phyloP scores from a whole-genome alignment of 768 basidiomycete species.

The Cantharellus anzutake region DNA sequence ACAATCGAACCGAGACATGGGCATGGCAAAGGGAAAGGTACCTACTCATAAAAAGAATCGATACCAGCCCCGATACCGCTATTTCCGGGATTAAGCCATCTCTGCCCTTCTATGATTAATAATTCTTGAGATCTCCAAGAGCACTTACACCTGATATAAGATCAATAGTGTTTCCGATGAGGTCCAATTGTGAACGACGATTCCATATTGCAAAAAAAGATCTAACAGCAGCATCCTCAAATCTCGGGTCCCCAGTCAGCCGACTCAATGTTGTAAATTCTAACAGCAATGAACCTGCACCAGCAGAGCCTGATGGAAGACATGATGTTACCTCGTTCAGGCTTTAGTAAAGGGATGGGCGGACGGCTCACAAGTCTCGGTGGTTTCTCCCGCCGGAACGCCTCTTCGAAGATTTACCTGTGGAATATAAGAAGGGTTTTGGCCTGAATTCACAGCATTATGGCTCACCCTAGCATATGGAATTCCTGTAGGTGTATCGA shows the following conservation, averaged over 20 bases:
- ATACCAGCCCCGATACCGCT: slow-evolving; percentile 84
- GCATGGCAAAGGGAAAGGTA: not conserved
- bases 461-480: slow-evolving; percentile 67
- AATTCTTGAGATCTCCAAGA: not conserved
- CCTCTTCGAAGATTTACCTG: slow-evolving; percentile 77
- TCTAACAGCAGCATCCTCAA: slow-evolving; percentile 74
- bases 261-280: slow-evolving; percentile 90
- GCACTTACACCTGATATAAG: slow-evolving; percentile 54
- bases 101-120: slow-evolving; percentile 19
- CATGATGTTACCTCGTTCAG: not conserved
- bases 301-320: slow-evolving; percentile 51
- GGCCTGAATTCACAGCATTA: slow-evolving; percentile 5
- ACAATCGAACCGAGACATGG: not conserved
- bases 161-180: slow-evolving; percentile 81
- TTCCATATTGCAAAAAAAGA: slow-evolving; percentile 94
- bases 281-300: slow-evolving; percentile 79
- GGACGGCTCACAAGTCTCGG: slow-evolving; percentile 58
- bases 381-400: slow-evolving; percentile 49
- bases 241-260: slow-evolving; percentile 74
- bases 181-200: slow-evolving; percentile 58
- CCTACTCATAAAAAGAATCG: slow-evolving; percentile 78
- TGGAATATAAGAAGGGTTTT: not conserved
- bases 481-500: slow-evolving; percentile 76
- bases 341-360: not conserved
- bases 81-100: slow-evolving; percentile 59